Evolutionary conservation across 1,284 basidiomycete species (phyloP).

Genomic region (Sanghuangporus weigelae): DNA sequence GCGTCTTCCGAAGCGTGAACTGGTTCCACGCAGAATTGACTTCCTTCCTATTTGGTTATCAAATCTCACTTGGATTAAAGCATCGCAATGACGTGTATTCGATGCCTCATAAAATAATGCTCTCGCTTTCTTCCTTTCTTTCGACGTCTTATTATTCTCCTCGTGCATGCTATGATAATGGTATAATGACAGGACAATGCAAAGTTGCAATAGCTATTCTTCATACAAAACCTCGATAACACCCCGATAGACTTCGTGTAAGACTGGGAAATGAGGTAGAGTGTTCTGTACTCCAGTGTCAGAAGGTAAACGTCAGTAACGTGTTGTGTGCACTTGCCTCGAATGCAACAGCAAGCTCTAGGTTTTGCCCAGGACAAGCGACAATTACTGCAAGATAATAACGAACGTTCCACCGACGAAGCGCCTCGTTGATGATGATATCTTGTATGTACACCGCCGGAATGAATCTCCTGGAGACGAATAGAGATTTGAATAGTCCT

Average conservation of each 20-base stretch:
- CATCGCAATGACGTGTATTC: neutral
- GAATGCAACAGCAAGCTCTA: conserved; percentile 44
- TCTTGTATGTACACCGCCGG: conserved; percentile 49
- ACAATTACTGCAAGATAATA: conserved; percentile 58
- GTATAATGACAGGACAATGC: no score
- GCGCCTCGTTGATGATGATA: conserved; percentile 67
- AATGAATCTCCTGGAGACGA: conserved; percentile 52
- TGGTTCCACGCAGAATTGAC: neutral
- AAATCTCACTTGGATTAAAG: neutral
- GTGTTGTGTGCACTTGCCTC: conserved; percentile 35
- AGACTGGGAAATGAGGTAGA: conserved; percentile 56
- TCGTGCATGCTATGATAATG: no score
- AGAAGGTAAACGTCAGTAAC: neutral
- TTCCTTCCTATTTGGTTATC: neutral
- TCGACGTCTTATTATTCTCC: neutral
- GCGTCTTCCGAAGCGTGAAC: neutral
- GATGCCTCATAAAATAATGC: neutral
- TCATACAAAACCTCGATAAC: conserved; percentile 25
- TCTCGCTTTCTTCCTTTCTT: neutral
- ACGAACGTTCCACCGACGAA: conserved; percentile 62
- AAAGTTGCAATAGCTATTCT: neutral
- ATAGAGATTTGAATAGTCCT: conserved; percentile 43
- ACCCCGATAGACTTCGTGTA: conserved; percentile 52
- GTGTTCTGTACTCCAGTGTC: conserved; percentile 40
- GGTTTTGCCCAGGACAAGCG: conserved; percentile 25